These are phyloP conservation scores for Nitzschia sp. DNA, from an alignment of 108 stramenopile species.

Conservation along the genomic window DNA sequence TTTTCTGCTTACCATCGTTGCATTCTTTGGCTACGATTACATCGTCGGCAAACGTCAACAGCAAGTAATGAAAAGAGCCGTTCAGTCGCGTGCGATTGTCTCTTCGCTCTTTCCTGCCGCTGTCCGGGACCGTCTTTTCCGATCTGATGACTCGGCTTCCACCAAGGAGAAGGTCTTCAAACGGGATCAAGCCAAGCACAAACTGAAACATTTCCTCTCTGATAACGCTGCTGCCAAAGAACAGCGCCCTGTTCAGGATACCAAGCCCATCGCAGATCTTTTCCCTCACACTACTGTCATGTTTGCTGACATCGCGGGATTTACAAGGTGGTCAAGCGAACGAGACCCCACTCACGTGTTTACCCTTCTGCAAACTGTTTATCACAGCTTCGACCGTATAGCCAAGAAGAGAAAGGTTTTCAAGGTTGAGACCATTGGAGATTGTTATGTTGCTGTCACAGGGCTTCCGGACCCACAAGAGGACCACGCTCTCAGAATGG, in stretches of 20 bases:
- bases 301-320: conserved; percentile 56
- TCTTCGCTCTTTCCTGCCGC: conserved; percentile 33
- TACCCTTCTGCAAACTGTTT: conserved; percentile 34
- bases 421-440: conserved; percentile 55
- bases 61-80: conserved; percentile 11
- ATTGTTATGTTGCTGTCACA: conserved; percentile 57
- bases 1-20: not conserved
- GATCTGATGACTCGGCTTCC: not conserved
- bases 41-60: conserved; percentile 8
- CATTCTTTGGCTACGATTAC: conserved; percentile 12
- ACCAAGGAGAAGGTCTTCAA: conserved; percentile 1
- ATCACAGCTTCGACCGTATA: conserved; percentile 28
- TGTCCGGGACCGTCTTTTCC: conserved; percentile 20
- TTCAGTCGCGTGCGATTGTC: conserved; percentile 24
- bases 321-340: conserved; percentile 40
- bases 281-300: conserved; percentile 53
- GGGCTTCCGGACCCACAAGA: conserved; percentile 40
- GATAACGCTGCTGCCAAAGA: conserved; percentile 10
- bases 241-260: not conserved
- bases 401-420: conserved; percentile 39
- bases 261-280: conserved; percentile 48
- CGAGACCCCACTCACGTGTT: conserved; percentile 50
- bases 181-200: conserved; percentile 6
- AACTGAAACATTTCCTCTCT: not conserved
- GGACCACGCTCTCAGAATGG: conserved; percentile 14